Conservation (phyloP, 768 basidiomycete species). For the Macrolepiota fuliginosa region DNA sequence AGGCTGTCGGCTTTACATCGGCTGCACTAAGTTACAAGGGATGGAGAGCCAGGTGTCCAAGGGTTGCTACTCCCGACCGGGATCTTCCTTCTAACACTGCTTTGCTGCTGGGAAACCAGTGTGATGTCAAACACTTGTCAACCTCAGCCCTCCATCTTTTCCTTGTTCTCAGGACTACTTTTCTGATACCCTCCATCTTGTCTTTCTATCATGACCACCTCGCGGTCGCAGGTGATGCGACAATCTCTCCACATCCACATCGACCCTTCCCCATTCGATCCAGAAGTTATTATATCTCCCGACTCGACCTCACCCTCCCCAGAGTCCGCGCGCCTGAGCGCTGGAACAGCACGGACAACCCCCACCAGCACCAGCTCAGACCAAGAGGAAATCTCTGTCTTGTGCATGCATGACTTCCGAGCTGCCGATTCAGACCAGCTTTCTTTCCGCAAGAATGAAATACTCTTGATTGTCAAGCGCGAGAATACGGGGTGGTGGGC, state of each 20-base stretch:
- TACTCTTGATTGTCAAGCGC: conserved; percentile 64
- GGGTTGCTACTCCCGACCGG: conserved; percentile 8
- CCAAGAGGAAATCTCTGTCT: conserved; percentile 45
- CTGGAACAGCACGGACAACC: conserved; percentile 22
- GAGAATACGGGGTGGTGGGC: conserved; percentile 84
- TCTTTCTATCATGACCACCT: conserved; percentile 27
- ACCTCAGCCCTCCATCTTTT: not conserved
- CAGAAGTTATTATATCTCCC: conserved; percentile 24
- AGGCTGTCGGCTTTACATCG: not conserved
- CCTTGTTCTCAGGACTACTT: not conserved
- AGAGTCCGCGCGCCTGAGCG: conserved; percentile 26
- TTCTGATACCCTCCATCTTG: not conserved
- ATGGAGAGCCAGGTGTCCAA: not conserved
- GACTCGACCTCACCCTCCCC: conserved; percentile 31
- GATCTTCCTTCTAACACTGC: conserved; percentile 10
- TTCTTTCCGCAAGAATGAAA: conserved; percentile 62
- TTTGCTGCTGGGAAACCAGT: not conserved
- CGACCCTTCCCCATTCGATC: conserved; percentile 30
- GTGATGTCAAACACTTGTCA: conserved; percentile 12
- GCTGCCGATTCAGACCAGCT: conserved; percentile 62
- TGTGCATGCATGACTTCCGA: conserved; percentile 68
- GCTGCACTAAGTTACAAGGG: not conserved
- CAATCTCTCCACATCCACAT: conserved; percentile 41
- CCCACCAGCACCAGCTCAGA: conserved; percentile 28
- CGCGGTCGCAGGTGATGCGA: conserved; percentile 31